Base-by-base conservation (phyloP, 1,284 basidiomycete genomes). In the Rhodotorula sp. region DNA sequence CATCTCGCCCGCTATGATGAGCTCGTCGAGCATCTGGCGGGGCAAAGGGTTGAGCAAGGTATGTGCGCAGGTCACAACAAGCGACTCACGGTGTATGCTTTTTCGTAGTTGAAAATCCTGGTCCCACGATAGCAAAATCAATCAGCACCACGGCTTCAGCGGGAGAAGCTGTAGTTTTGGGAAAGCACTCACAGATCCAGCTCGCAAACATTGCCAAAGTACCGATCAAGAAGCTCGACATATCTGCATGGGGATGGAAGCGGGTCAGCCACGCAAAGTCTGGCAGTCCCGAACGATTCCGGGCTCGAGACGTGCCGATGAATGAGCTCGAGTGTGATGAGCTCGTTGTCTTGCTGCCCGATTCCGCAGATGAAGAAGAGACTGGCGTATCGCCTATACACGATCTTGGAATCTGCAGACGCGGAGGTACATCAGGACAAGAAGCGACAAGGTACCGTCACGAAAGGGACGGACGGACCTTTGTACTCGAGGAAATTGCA, bases 401-500 rank as follows among this genome's bases (percentile, higher is more conserved):
- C 93, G 70, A 99, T 93, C 84, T 97, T 96, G 68, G 79, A 77
- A 68, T 79, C 79, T 69, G 62, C 49, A 29, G 37, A 42, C 2
- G 48, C 3, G 29, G 48, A 14, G 24, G 12, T 8, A 2, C 30
- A 6, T 29, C 4, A 33, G 33, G 26, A 22, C 8, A 42, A 42
- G 37, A 42, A 42, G 37, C 37, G 10, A 42, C 37, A 12, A 42
- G 10, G 37, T n/a, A 29, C 20, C 4, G 37, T 33, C 15, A 14
- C 18, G 7, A 30, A 3, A 22, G 48, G 1, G 33, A 42, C 46
- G 24, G 15, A 76, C 85, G 67, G 75, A 93, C 95, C 95, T 84
- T 99, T 99, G 86, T 99, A 99, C 81, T 99, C 96, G 63, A 99
- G 83, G 80, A 99, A 94, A 83, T 99, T 99, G 82, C 95, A 99